Evolutionary conservation across 2,329 filamentous ascomycete species (phyloP).

Genomic region (Beauveria bassiana): DNA sequence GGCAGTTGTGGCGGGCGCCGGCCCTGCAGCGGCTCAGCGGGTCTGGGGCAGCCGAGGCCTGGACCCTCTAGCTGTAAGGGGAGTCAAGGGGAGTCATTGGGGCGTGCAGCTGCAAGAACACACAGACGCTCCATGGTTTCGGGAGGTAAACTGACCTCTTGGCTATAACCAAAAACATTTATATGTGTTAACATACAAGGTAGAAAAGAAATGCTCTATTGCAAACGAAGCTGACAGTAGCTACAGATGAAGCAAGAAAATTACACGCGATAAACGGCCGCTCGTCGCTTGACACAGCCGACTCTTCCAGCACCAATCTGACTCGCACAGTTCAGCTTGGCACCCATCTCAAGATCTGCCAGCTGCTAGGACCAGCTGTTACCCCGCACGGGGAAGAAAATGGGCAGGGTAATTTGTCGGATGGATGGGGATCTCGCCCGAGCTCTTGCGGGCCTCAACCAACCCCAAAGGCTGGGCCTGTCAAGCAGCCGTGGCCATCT

Average conservation of each 20-base stretch:
- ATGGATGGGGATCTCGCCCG: neutral
- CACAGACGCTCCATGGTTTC: neutral
- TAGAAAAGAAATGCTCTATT: too few relatives aligned
- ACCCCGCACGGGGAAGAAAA: neutral
- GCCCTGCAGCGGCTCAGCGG: neutral
- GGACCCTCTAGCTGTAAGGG: neutral
- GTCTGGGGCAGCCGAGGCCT: slow-evolving; percentile 9
- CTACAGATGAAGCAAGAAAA: neutral
- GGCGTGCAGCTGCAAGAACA: neutral
- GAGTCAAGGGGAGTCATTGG: neutral
- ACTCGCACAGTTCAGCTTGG: too few relatives aligned
- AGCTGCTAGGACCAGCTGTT: neutral
- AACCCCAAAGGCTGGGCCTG: neutral
- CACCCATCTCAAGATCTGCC: neutral
- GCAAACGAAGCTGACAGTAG: neutral
- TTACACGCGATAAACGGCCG: neutral
- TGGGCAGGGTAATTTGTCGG: neutral
- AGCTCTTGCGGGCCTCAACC: neutral
- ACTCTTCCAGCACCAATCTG: neutral
- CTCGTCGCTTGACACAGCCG: neutral
- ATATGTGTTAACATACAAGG: too few relatives aligned
- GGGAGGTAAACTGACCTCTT: neutral
- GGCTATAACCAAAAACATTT: too few relatives aligned
- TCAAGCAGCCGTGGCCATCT: neutral
- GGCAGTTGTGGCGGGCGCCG: neutral